Percentiles rank a stretch among this genome's conserved stretches.
phyloP scores from a whole-genome alignment of 2,329 filamentous ascomycete species.

The Colletotrichum sp. region DNA sequence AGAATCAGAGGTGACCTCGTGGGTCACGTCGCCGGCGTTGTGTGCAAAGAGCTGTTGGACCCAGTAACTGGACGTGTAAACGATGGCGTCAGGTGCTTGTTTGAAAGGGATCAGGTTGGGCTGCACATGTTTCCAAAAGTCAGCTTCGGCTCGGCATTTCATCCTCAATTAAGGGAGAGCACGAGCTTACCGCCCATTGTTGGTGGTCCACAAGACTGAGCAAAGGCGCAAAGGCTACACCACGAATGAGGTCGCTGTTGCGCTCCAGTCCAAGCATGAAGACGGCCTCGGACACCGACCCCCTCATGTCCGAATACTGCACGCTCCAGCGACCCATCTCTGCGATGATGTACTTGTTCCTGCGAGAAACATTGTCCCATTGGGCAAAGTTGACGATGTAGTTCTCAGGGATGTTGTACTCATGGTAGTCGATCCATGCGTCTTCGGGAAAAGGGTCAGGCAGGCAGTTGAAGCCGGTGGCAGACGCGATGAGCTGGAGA shows the following conservation, averaged over 20 bases:
- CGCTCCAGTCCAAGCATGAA: not conserved
- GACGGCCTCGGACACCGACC: not conserved
- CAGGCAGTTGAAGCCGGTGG: not conserved
- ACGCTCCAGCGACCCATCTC: not conserved
- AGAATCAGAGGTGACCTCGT: not conserved
- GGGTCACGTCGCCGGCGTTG: not conserved
- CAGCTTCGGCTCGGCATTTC: not conserved
- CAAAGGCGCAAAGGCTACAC: not conserved
- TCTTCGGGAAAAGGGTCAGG: not conserved
- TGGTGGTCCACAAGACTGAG: not conserved
- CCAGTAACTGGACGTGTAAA: not conserved
- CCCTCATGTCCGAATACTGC: not conserved
- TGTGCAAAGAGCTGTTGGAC: not conserved
- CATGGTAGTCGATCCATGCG: not conserved
- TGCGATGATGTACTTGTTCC: not conserved
- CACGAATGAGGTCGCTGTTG: not conserved
- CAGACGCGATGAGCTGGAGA: not conserved
- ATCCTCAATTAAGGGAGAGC: fast-evolving
- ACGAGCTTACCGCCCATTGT: not conserved
- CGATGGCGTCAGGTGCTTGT: not conserved
- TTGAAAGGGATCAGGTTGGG: not conserved
- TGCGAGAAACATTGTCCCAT: not conserved
- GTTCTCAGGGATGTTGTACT: not conserved
- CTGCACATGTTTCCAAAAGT: not conserved
- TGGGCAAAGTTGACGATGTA: not conserved